Evolutionary conservation across 176 grass and related monocot species (phyloP).

Genomic region (Oryza australiensis): DNA sequence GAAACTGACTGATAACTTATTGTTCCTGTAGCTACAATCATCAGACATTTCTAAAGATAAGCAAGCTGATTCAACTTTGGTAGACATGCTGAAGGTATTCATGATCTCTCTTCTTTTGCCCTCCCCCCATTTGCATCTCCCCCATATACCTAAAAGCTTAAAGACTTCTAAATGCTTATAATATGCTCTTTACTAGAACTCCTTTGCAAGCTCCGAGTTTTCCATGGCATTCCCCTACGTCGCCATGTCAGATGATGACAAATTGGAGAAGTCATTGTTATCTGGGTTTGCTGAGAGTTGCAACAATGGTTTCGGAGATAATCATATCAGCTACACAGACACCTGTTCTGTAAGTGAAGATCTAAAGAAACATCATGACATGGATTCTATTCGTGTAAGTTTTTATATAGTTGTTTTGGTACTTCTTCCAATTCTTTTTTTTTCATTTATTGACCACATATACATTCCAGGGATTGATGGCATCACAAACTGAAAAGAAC

Average conservation of each 20-base stretch:
- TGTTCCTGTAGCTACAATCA: constrained; percentile 70
- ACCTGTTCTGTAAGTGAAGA: constrained; percentile 48
- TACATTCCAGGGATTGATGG: constrained; percentile 59
- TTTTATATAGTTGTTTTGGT: neutral
- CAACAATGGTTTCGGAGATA: constrained; percentile 50
- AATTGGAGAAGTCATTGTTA: constrained; percentile 71
- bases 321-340: constrained; percentile 52
- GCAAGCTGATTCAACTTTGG: constrained; percentile 61
- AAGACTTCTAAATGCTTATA: constrained; percentile 6
- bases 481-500: constrained; percentile 36
- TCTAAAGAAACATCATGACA: constrained; percentile 52
- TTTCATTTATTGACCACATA: neutral
- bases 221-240: constrained; percentile 91
- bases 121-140: neutral
- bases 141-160: neutral
- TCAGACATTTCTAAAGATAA: constrained; percentile 80
- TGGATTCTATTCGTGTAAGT: constrained; percentile 66
- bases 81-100: constrained; percentile 71
- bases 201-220: constrained; percentile 76
- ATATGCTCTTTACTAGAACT: constrained; percentile 45
- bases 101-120: neutral
- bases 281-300: constrained; percentile 75
- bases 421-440: neutral
- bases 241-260: constrained; percentile 58
- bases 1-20: constrained; percentile 9